Percentiles rank a stretch among this genome's conserved stretches.
phyloP scores from a whole-genome alignment of 2,329 filamentous ascomycete species.

The Arachnopeziza araneosa region DNA sequence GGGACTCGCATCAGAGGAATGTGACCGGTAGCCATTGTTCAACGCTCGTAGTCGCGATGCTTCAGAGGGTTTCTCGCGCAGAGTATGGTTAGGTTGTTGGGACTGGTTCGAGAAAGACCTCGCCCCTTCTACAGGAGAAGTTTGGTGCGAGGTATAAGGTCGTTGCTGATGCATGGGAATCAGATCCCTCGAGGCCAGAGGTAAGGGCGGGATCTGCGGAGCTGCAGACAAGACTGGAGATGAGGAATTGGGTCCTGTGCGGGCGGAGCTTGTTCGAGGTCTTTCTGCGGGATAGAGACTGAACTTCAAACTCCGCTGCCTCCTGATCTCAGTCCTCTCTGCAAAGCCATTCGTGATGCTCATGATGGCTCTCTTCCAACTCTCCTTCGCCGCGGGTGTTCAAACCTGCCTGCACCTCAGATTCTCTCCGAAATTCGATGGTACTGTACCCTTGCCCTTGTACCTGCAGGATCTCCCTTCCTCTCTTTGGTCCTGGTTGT shows the following conservation, averaged over 20 bases:
- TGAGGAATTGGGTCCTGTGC: constrained; percentile 13
- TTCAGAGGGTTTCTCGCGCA: constrained; percentile 28
- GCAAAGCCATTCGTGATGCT: background rate
- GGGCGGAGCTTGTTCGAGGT: constrained; percentile 18
- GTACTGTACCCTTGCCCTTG: background rate
- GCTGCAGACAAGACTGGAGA: constrained; percentile 13
- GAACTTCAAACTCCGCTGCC: constrained; percentile 27
- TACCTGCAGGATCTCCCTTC: background rate
- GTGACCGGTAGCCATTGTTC: constrained; percentile 28
- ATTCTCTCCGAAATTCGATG: background rate
- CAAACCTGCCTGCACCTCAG: background rate
- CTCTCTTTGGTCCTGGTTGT: background rate
- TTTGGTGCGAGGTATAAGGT: constrained; percentile 22
- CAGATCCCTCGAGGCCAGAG: constrained; percentile 12
- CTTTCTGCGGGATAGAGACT: constrained; percentile 25
- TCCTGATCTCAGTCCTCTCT: constrained; percentile 1
- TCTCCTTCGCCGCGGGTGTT: background rate
- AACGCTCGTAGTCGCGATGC: constrained; percentile 29
- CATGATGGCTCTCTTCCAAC: background rate
- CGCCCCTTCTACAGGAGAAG: constrained; percentile 11
- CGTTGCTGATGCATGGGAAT: constrained; percentile 10
- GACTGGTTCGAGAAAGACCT: constrained; percentile 22
- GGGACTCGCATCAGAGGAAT: constrained; percentile 20
- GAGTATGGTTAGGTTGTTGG: constrained; percentile 14
- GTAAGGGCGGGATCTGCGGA: constrained; percentile 14